phyloP scores from a whole-genome alignment of 2,329 filamentous ascomycete species.

The Xylariaceae sp. region DNA sequence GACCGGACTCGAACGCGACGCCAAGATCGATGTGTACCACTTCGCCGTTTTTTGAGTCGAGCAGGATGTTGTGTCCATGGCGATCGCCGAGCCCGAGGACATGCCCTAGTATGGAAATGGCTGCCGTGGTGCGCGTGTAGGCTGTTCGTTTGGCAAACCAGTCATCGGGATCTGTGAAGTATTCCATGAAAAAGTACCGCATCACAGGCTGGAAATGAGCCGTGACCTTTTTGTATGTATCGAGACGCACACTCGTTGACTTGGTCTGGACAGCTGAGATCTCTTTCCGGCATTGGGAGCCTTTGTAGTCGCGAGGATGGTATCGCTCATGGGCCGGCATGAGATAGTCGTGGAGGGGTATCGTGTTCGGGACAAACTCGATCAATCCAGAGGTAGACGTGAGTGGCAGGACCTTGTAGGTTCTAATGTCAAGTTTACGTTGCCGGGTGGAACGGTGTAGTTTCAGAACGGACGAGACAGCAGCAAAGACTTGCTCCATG shows the following conservation, averaged over 20 bases:
- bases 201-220: conserved; percentile 87
- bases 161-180: conserved; percentile 87
- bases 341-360: conserved; percentile 85
- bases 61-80: conserved; percentile 93
- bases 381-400: conserved; percentile 84
- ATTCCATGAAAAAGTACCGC: conserved; percentile 95
- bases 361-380: conserved; percentile 92
- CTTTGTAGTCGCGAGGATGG: conserved; percentile 76
- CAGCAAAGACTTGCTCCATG: conserved; percentile 99
- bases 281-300: conserved; percentile 68
- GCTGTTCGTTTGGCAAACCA: conserved; percentile 89
- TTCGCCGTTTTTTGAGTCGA: conserved; percentile 85
- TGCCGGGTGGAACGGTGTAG: conserved; percentile 83
- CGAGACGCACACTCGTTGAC: conserved; percentile 64
- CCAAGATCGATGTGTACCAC: conserved; percentile 96
- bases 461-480: conserved; percentile 84
- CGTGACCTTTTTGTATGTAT: conserved; percentile 70
- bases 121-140: conserved; percentile 88
- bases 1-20: conserved; percentile 93
- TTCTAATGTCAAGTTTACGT: conserved; percentile 82
- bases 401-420: conserved; percentile 93
- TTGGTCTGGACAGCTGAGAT: conserved; percentile 69
- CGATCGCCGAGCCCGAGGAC: conserved; percentile 89
- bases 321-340: conserved; percentile 86
- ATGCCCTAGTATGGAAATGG: conserved; percentile 91